Conservation (phyloP, 2,329 filamentous ascomycete genomes). For the Leptographium wingfieldii region DNA sequence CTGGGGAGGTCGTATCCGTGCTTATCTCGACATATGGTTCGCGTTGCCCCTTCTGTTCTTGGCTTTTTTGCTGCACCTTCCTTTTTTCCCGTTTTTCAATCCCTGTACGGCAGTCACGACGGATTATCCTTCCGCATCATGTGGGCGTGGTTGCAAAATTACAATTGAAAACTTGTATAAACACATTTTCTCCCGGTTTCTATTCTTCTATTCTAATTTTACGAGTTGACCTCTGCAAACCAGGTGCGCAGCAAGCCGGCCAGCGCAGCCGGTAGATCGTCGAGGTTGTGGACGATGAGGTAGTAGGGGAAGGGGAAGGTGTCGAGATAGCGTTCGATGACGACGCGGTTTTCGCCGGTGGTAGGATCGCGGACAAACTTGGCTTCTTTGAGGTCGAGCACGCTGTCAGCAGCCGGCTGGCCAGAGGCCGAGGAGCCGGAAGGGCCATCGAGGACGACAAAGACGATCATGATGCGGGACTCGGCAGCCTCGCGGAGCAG, state of each 20-base stretch:
- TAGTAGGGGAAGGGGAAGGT: conserved; percentile 97
- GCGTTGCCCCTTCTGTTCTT: not conserved
- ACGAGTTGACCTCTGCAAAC: conserved; percentile 59
- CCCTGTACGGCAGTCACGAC: not conserved
- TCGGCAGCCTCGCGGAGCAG: conserved; percentile 81
- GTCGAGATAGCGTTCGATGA: conserved; percentile 85
- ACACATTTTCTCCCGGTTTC: not conserved
- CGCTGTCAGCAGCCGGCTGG: conserved; percentile 45
- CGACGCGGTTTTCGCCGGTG: conserved; percentile 50
- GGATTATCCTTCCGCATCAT: not conserved
- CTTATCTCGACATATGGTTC: not conserved
- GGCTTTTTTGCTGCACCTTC: not conserved
- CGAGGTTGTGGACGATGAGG: conserved; percentile 81
- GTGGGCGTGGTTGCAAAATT: not conserved
- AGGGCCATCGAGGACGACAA: conserved; percentile 79
- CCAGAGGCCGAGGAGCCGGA: conserved; percentile 46
- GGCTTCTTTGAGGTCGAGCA: conserved; percentile 80
- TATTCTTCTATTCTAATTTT: not conserved
- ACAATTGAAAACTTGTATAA: not conserved
- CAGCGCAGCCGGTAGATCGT: conserved; percentile 79
- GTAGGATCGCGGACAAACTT: conserved; percentile 57
- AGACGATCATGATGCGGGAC: conserved; percentile 94
- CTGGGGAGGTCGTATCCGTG: not conserved
- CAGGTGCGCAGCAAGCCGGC: conserved; percentile 84
- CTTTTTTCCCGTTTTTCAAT: not conserved